phyloP scores from a whole-genome alignment of 2,329 filamentous ascomycete species.

The Pseudocercospora musae region DNA sequence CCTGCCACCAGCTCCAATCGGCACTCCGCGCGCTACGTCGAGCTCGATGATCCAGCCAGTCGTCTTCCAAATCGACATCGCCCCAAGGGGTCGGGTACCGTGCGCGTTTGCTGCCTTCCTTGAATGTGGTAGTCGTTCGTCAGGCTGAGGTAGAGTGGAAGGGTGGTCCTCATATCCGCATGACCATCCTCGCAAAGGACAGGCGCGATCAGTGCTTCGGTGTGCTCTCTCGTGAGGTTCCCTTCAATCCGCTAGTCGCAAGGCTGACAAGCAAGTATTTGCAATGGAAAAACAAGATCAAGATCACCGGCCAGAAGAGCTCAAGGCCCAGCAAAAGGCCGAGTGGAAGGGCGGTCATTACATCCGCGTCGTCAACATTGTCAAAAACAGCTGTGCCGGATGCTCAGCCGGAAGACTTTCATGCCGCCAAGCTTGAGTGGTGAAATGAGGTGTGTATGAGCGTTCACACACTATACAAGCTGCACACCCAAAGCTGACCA shows the following conservation, averaged over 20 bases:
- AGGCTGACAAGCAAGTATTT: slow-evolving; percentile 21
- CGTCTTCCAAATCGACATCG: slow-evolving; percentile 26
- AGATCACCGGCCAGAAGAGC: slow-evolving; percentile 15
- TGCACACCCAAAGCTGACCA: slow-evolving; percentile 13
- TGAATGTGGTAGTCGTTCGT: too few relatives aligned
- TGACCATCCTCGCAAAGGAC: slow-evolving; percentile 10
- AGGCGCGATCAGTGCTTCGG: too few relatives aligned
- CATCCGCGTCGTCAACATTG: background rate
- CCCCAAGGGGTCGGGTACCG: background rate
- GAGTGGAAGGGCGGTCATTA: background rate
- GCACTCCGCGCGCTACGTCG: background rate
- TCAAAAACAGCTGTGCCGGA: background rate
- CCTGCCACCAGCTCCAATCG: background rate
- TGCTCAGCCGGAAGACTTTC: too few relatives aligned
- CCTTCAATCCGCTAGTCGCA: background rate
- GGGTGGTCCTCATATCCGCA: slow-evolving; percentile 26
- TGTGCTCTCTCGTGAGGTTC: too few relatives aligned
- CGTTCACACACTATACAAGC: too few relatives aligned
- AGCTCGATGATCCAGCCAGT: background rate
- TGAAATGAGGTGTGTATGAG: too few relatives aligned
- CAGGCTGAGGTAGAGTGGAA: background rate
- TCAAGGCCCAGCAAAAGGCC: slow-evolving; percentile 1
- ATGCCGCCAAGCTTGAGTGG: too few relatives aligned
- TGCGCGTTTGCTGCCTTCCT: too few relatives aligned
- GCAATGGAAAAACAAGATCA: slow-evolving; percentile 16